A percentile compares a stretch with the other conserved stretches of the same genome.
phyloP scores from a whole-genome alignment of 2,329 filamentous ascomycete genomes.

The Zelopaecilomyces penicillatus region DNA sequence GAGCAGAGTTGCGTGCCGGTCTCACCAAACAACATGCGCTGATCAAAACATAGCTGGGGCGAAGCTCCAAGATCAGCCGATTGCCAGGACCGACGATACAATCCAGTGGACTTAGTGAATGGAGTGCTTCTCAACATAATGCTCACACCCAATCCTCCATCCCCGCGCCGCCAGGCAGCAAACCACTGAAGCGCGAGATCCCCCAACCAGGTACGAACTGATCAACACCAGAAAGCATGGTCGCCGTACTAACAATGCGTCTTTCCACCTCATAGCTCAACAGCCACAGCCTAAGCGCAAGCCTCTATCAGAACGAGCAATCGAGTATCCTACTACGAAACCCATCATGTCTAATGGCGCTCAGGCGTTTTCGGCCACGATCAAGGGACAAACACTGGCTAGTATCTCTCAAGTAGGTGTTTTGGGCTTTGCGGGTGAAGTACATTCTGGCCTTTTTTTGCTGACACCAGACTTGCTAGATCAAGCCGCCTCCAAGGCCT shows the following conservation, averaged over 20 bases:
- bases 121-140: constrained; percentile 54
- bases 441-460: background rate
- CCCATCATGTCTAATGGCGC: constrained; percentile 29
- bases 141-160: constrained; percentile 37
- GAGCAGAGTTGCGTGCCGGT: background rate
- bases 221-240: background rate
- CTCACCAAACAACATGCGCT: background rate
- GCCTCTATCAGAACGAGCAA: constrained; percentile 46
- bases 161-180: constrained; percentile 29
- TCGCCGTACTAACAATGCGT: background rate
- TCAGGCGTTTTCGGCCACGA: constrained; percentile 30
- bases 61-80: constrained; percentile 23
- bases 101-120: constrained; percentile 38
- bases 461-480: constrained; percentile 13
- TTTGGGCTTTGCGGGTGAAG: background rate
- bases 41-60: constrained; percentile 14
- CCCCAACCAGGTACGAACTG: constrained; percentile 33
- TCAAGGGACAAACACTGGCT: constrained; percentile 37
- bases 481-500: constrained; percentile 30
- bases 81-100: constrained; percentile 21
- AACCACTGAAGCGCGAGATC: constrained; percentile 44
- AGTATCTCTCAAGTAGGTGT: constrained; percentile 22
- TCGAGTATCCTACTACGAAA: constrained; percentile 36
- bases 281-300: constrained; percentile 54
- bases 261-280: constrained; percentile 28